Conservation (phyloP, 352 stramenopile genomes). For the Globisporangium carolinianum region DNA sequence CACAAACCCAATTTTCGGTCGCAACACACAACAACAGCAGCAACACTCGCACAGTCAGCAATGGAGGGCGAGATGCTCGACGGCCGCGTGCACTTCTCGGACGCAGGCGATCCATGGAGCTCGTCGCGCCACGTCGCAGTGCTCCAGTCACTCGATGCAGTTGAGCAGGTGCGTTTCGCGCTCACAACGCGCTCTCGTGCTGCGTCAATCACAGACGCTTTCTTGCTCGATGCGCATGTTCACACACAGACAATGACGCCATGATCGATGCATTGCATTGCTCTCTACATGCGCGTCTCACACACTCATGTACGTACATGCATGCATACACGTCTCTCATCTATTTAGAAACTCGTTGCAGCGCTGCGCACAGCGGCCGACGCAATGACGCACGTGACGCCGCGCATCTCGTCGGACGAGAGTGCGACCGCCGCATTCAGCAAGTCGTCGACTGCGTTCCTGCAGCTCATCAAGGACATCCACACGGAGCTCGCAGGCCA, state of each 20-base stretch:
- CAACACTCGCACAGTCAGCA: too few relatives aligned
- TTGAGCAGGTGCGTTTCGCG: slow-evolving; percentile 53
- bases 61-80: slow-evolving; percentile 12
- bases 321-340: too few relatives aligned
- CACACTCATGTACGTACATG: neutral
- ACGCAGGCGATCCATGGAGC: slow-evolving; percentile 58
- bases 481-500: slow-evolving; percentile 77
- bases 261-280: neutral
- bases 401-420: slow-evolving; percentile 55
- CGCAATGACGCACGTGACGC: slow-evolving; percentile 61
- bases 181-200: neutral
- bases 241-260: neutral
- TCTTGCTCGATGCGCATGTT: neutral
- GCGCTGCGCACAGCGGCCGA: slow-evolving; percentile 57
- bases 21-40: too few relatives aligned
- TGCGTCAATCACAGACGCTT: neutral
- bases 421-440: slow-evolving; percentile 71
- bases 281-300: neutral
- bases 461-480: slow-evolving; percentile 83
- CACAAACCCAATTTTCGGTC: too few relatives aligned
- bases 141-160: slow-evolving; percentile 61
- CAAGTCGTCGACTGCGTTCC: slow-evolving; percentile 70
- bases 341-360: slow-evolving; percentile 68
- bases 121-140: slow-evolving; percentile 67
- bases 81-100: slow-evolving; percentile 76